Percentiles rank a stretch among this genome's conserved stretches.
Conservation (phyloP, 2,329 filamentous ascomycete genomes). For the Phyllosticta paracitricarpa region DNA sequence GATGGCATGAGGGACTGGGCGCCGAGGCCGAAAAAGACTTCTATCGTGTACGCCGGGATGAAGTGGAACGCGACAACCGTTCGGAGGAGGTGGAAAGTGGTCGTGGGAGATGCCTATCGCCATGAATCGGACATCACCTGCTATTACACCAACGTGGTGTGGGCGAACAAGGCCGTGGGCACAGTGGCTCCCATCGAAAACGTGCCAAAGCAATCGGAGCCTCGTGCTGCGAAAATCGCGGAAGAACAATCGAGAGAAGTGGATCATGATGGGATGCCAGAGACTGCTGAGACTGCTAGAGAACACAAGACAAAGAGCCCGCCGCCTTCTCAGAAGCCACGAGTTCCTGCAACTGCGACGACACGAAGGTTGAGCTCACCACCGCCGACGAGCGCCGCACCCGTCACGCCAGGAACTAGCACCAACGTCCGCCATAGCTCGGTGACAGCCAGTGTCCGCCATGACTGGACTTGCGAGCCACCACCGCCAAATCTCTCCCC, state of each 20-base stretch:
- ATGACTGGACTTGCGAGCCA: slow-evolving; percentile 10
- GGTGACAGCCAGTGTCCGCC: not conserved
- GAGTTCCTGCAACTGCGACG: not conserved
- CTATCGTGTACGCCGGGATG: slow-evolving; percentile 3
- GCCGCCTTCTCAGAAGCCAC: not conserved
- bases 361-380: slow-evolving; percentile 2
- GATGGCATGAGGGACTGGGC: not conserved
- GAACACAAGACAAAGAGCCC: not conserved
- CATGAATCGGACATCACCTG: not conserved
- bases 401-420: slow-evolving; percentile 6
- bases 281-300: not conserved
- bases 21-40: not conserved
- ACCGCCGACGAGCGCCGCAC: not conserved
- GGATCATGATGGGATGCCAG: not conserved
- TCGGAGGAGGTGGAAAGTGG: slow-evolving; percentile 5
- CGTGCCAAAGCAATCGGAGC: not conserved
- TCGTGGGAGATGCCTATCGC: not conserved
- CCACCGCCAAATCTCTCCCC: slow-evolving; percentile 38
- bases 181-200: not conserved
- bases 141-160: slow-evolving; percentile 5
- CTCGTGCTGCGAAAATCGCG: not conserved
- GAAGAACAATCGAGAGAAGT: not conserved
- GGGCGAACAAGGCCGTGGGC: slow-evolving; percentile 1
- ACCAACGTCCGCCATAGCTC: slow-evolving; percentile 1
- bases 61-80: slow-evolving; percentile 3